These are phyloP conservation scores for Candida multigemmis DNA, from an alignment of 805 yeast genomes.

Conservation along the genomic window DNA sequence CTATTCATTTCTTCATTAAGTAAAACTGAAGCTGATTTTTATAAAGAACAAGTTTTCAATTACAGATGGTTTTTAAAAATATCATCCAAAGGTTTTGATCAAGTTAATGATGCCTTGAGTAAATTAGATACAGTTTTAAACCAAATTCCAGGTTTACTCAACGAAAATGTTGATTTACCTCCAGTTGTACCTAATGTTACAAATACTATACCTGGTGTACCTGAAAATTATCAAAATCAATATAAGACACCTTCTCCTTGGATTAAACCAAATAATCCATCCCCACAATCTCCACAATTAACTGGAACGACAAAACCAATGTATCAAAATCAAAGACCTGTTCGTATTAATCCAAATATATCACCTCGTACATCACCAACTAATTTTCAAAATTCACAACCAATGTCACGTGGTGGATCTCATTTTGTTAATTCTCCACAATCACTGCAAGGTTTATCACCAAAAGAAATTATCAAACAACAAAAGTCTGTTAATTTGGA, in stretches of 20 bases:
- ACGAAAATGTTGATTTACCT: slow-evolving; percentile 27
- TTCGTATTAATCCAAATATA: slow-evolving; percentile 2
- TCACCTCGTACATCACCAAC: too few species aligned
- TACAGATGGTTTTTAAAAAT: slow-evolving; percentile 72
- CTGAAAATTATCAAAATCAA: not conserved
- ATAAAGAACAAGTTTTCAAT: slow-evolving; percentile 60
- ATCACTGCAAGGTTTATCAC: slow-evolving; percentile 20
- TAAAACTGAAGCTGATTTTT: slow-evolving; percentile 55
- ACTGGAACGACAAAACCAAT: slow-evolving; percentile 7
- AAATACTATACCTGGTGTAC: too few species aligned
- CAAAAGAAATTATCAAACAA: slow-evolving; percentile 16
- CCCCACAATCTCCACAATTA: slow-evolving; percentile 11
- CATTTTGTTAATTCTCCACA: slow-evolving; percentile 14
- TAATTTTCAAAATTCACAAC: too few species aligned
- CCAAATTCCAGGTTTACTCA: slow-evolving; percentile 65
- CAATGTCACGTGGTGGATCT: slow-evolving; percentile 10
- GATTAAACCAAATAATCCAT: slow-evolving; percentile 1
- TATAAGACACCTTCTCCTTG: too few species aligned
- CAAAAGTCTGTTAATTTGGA: too few species aligned
- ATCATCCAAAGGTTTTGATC: slow-evolving; percentile 68
- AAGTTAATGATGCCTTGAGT: slow-evolving; percentile 64
- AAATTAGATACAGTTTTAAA: slow-evolving; percentile 63
- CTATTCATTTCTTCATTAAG: slow-evolving; percentile 58
- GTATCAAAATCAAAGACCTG: slow-evolving; percentile 2
- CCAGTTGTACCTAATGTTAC: slow-evolving; percentile 26